Evolutionary conservation across 352 stramenopile species (phyloP), one percentile per base, ranked within the genome.

Genomic region (Pythium volutum): DNA sequence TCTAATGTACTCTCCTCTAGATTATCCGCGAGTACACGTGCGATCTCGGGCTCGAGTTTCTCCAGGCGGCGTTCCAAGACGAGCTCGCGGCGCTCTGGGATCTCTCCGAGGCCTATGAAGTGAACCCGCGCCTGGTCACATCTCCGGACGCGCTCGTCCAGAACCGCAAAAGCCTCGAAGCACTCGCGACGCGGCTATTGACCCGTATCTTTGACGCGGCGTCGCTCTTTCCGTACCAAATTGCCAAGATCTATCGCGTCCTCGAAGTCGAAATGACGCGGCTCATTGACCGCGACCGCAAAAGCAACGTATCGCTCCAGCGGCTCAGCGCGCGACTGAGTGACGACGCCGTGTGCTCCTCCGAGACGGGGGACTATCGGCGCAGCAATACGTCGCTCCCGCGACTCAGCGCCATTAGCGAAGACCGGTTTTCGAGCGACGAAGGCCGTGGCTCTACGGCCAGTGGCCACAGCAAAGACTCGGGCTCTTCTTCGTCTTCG

Each of bases 21-120:
- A 69, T 92, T 23, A 67, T 92, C 51, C 78, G 82, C 34, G 82
- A 92, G 58, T 92, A 92, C 66, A 90, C 82, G 42, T 88, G 79
- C 55, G 79, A 89, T 25, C 48, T 89, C 10, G 80, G 82, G 5
- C 73, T 74, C 26, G 82, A 89, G 0, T 92, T 92, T 39, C 61
- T 92, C 34, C 75, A 84, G 14, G 57, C 66, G 12, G 76, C 77
- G n/a, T 75, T 89, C 31, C 65, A 69, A 11, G 75, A 86, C 46
- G 68, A 79, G 3, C 59, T 92, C 20, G 70, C 66, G 12, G 74
- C 86, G 47, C 47, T 92, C 8, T 86, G 79, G 76, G 50, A 76
- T 38, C 56, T 39, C 1, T 60, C 67, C 15, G 70, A 81, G 34
- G 74, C 71, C 22, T 89, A 79, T 29, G 82, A 92, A 57, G 78